Evolutionary conservation across 2,329 filamentous ascomycete species (phyloP).

Genomic region (Grosmannia clavigera): DNA sequence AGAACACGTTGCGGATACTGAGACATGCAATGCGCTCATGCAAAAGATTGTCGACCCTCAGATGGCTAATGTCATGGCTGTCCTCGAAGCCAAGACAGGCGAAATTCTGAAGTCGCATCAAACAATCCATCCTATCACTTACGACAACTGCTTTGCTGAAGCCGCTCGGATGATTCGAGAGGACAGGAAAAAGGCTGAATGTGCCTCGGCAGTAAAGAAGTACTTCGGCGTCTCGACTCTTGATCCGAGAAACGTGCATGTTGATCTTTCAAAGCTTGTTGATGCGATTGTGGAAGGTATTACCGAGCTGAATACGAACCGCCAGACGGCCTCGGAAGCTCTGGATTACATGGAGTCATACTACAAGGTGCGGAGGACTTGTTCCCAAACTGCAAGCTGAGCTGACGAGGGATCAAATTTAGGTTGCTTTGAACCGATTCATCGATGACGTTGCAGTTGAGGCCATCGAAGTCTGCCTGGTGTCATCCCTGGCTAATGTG

Average conservation of each 20-base stretch:
- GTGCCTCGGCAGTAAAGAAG: background rate
- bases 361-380: slow-evolving; percentile 24
- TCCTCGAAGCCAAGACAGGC: slow-evolving; percentile 14
- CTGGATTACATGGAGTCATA: slow-evolving; percentile 30
- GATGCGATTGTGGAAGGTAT: background rate
- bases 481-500: slow-evolving; percentile 23
- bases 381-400: background rate
- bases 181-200: background rate
- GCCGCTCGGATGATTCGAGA: slow-evolving; percentile 19
- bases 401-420: background rate
- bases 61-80: slow-evolving; percentile 12
- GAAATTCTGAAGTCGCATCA: slow-evolving; percentile 18
- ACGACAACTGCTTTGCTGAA: slow-evolving; percentile 25
- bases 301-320: slow-evolving; percentile 22
- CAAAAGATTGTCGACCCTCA: slow-evolving; percentile 11
- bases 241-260: background rate
- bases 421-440: slow-evolving; percentile 17
- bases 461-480: slow-evolving; percentile 15
- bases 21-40: slow-evolving; percentile 12
- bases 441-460: slow-evolving; percentile 16
- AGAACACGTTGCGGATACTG: slow-evolving; percentile 10
- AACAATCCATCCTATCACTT: slow-evolving; percentile 25
- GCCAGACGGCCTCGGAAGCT: slow-evolving; percentile 23
- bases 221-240: background rate
- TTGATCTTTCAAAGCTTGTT: background rate